These are phyloP conservation scores for Cucurbita maxima DNA, from an alignment of 306 rosid genomes.

Conservation along the genomic window DNA sequence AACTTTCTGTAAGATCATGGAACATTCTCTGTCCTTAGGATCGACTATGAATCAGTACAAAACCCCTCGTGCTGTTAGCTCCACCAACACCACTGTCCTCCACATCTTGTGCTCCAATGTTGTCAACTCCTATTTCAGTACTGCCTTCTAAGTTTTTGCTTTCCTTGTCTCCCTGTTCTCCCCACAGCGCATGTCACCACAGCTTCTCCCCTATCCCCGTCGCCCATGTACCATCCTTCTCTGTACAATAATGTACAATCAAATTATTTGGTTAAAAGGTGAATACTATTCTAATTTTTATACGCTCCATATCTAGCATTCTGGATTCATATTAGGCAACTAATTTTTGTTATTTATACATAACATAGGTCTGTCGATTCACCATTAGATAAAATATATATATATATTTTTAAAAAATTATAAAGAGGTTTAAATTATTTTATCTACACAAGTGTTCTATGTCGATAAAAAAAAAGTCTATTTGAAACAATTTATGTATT, in stretches of 20 bases:
- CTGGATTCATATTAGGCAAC: too few species aligned
- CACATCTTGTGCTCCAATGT: conserved; percentile 52
- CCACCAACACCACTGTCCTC: conserved; percentile 33
- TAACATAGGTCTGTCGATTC: too few species aligned
- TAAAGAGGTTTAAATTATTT: too few species aligned
- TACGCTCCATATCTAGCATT: too few species aligned
- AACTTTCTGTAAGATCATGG: conserved; percentile 62
- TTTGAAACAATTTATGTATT: too few species aligned
- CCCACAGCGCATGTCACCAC: neutral
- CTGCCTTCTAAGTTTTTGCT: conserved; percentile 31
- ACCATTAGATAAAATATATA: too few species aligned
- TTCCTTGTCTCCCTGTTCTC: neutral
- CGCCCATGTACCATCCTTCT: neutral
- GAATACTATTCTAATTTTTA: too few species aligned
- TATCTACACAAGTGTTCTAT: too few species aligned
- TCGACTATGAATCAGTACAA: conserved; percentile 64
- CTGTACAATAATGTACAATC: neutral
- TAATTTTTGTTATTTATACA: too few species aligned
- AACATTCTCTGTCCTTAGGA: conserved; percentile 47
- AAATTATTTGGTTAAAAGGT: too few species aligned
- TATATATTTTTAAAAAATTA: too few species aligned
- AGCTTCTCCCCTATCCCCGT: neutral
- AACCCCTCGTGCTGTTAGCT: conserved; percentile 67
- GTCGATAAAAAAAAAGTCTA: too few species aligned
- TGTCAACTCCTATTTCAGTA: conserved; percentile 42